A percentile compares a stretch with the other conserved stretches of the same genome.
Evolutionary conservation across 2,329 filamentous ascomycete genomes (phyloP).

Genomic region (Pseudocercospora musae): DNA sequence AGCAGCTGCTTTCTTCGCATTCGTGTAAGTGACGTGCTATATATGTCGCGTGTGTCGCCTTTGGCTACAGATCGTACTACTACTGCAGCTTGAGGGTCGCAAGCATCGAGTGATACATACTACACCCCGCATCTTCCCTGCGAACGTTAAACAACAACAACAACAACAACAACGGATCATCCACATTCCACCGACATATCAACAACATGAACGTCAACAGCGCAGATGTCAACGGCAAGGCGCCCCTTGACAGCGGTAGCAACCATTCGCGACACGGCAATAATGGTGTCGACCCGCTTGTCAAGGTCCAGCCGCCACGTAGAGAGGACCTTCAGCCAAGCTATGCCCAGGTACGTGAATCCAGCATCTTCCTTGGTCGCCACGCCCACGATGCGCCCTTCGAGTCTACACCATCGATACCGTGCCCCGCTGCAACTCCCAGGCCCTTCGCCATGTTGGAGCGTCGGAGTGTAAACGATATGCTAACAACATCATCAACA

Average conservation of each 20-base stretch:
- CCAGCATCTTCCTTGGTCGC: not conserved
- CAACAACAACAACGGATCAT: not conserved
- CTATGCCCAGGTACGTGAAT: slow-evolving; percentile 49
- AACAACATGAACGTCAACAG: slow-evolving; percentile 19
- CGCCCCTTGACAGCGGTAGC: slow-evolving; percentile 30
- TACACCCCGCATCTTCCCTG: not conserved
- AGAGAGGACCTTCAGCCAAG: slow-evolving; percentile 80
- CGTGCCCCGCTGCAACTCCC: not conserved
- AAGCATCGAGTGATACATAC: not conserved
- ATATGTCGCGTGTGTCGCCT: slow-evolving; percentile 3
- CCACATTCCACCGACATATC: slow-evolving; percentile 1
- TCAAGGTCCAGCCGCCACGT: slow-evolving; percentile 72
- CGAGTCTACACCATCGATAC: not conserved
- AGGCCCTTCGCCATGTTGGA: not conserved
- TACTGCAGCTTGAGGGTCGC: not conserved
- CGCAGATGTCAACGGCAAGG: slow-evolving; percentile 38
- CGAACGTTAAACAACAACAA: not conserved
- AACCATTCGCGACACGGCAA: slow-evolving; percentile 7
- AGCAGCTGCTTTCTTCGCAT: not conserved
- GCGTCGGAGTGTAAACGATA: not conserved
- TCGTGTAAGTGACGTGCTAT: slow-evolving; percentile 10
- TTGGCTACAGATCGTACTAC: not conserved
- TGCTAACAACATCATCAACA: not conserved
- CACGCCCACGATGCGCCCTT: not conserved
- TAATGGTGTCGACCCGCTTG: slow-evolving; percentile 30